A percentile compares a stretch with the other conserved stretches of the same genome.
phyloP scores from a whole-genome alignment of 768 basidiomycete genomes.

The Lactifluus pinguis region DNA sequence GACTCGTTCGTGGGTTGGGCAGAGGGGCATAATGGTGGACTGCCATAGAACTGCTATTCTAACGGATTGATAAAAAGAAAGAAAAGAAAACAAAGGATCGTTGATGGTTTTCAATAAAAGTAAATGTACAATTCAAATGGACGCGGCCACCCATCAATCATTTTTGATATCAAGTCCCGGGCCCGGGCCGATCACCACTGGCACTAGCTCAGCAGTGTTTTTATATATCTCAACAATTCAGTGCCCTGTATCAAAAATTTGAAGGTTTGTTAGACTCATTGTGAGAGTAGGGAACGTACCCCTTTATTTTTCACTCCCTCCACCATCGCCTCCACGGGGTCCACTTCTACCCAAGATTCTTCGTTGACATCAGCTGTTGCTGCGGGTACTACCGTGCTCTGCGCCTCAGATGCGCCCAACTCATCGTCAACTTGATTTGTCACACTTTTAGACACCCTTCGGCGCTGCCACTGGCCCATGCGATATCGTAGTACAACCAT shows the following conservation, averaged over 20 bases:
- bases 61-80: not conserved
- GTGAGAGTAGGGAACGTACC: conserved; percentile 28
- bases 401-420: not conserved
- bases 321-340: conserved; percentile 65
- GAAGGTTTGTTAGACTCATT: not conserved
- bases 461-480: conserved; percentile 46
- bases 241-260: conserved; percentile 34
- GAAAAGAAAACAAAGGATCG: not conserved
- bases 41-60: conserved; percentile 25
- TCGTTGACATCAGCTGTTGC: conserved; percentile 28
- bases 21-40: conserved; percentile 42
- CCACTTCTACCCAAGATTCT: conserved; percentile 26
- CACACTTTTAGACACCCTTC: conserved; percentile 21
- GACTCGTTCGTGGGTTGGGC: conserved; percentile 37
- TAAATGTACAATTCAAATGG: not conserved
- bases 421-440: not conserved
- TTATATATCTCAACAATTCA: conserved; percentile 19
- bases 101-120: not conserved
- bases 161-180: not conserved
- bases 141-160: too few species aligned
- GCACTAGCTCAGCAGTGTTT: conserved; percentile 15
- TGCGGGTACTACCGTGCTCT: conserved; percentile 17
- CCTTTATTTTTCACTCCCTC: conserved; percentile 66
- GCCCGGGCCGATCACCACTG: not conserved
- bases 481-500: conserved; percentile 59